Evolutionary conservation across 257 asterid genomes (phyloP).

Genomic region (Solanum gandarillasii): DNA sequence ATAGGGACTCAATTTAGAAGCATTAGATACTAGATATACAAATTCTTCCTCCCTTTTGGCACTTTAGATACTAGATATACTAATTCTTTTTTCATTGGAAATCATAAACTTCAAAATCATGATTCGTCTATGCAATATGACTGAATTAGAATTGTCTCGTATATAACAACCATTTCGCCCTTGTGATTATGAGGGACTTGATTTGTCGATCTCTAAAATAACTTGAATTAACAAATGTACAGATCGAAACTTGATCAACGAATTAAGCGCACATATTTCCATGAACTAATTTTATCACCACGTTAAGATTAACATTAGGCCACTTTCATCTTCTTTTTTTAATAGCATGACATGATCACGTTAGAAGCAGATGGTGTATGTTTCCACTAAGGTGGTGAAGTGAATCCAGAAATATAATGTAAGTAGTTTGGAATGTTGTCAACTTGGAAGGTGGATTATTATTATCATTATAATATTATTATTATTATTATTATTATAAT

Average conservation of each 20-base stretch:
- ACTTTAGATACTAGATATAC: no score
- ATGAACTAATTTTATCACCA: neutral
- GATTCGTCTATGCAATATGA: neutral
- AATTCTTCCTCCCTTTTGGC: no score
- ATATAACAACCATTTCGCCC: neutral
- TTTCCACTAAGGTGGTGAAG: neutral
- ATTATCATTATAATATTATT: no score
- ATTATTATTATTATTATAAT: no score
- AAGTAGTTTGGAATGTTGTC: neutral
- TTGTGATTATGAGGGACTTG: neutral
- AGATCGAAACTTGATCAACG: neutral
- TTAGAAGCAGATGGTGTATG: neutral
- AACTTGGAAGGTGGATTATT: no score
- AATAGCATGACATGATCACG: neutral
- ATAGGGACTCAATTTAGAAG: neutral
- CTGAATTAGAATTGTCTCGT: neutral
- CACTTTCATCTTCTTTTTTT: neutral
- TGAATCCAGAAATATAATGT: neutral
- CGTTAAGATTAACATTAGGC: neutral
- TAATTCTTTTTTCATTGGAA: no score
- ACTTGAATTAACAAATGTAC: neutral
- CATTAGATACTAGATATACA: no score
- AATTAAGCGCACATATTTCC: rapidly evolving
- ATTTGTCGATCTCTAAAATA: neutral
- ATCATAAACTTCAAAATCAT: no score